These are phyloP conservation scores for Pyrrhoderma noxium DNA, from an alignment of 1,284 basidiomycete genomes.

Conservation along the genomic window DNA sequence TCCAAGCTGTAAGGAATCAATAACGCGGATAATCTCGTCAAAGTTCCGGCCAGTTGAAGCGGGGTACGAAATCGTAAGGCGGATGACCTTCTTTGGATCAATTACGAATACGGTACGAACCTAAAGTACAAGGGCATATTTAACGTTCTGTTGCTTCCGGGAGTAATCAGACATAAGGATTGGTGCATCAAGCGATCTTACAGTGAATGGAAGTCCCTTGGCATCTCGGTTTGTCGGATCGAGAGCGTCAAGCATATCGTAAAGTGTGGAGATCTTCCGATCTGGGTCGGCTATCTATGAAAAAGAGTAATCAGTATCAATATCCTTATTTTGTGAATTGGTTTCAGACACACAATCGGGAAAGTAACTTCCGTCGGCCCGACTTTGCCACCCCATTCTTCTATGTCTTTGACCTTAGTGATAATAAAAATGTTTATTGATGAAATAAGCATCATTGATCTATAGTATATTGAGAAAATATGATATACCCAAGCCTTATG, in stretches of 20 bases:
- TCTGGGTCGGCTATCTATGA: slow-evolving; percentile 84
- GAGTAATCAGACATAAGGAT: too few relatives aligned
- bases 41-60: slow-evolving; percentile 81
- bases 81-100: slow-evolving; percentile 88
- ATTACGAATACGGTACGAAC: slow-evolving; percentile 94
- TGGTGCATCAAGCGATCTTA: slow-evolving; percentile 31
- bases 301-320: slow-evolving; percentile 11
- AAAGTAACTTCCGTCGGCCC: slow-evolving; percentile 74
- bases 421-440: not conserved
- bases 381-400: slow-evolving; percentile 62
- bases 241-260: slow-evolving; percentile 95
- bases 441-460: too few relatives aligned
- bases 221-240: slow-evolving; percentile 92
- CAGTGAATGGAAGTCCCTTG: slow-evolving; percentile 84
- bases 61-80: slow-evolving; percentile 86
- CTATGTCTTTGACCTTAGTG: slow-evolving; percentile 61
- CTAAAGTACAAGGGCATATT: slow-evolving; percentile 44
- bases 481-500: slow-evolving; percentile 78
- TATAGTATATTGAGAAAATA: not conserved
- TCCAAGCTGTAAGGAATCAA: slow-evolving; percentile 87
- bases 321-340: slow-evolving; percentile 4
- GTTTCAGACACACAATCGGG: slow-evolving; percentile 70
- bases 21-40: slow-evolving; percentile 76
- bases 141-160: too few relatives aligned
- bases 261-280: slow-evolving; percentile 77